Evolutionary conservation across 495 filamentous ascomycete genomes (phyloP), one percentile per base, ranked within the genome.

Genomic region (Annulohypoxylon stygium): DNA sequence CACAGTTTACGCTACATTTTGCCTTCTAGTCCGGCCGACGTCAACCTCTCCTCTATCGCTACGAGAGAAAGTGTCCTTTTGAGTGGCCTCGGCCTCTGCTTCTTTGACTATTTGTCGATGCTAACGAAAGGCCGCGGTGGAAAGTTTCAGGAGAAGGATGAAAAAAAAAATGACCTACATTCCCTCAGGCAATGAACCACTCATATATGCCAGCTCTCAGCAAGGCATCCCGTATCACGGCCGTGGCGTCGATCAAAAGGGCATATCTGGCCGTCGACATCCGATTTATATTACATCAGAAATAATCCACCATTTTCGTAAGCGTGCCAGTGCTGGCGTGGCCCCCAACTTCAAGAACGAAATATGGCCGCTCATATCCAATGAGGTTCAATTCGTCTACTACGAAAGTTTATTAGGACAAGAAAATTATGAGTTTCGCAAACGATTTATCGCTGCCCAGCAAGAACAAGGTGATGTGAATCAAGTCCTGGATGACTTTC

Each of bases 301-400:
- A 14, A n/a, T 2, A 3, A 54, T 54, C 4, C 9, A 2, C 0
- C 5, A 16, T 3, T n/a, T 54, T 7, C 50, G 50, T 5, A n/a
- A 54, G 18, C 10, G 50, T 11, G 50, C 10, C 20, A 23, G 26
- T 7, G 6, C 48, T 53, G 48, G 25, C 23, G n/a, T 33, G 10
- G 50, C 50, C 7, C 50, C 9, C 12, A 11, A 54, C 25, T 54
- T 54, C 18, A 54, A 9, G n/a, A 54, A 10, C 25, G 50, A 54
- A 5, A 54, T 54, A 2, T 54, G 50, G 50, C 50, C 50, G 4
- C 20, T 33, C 10, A 33, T 54, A 9, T 9, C 50, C 25, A 54
- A 54, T 4, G 50, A 54, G 12, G 50, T 54, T n/a, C 25, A 33
- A 33, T 12, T 54, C 30, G 50, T 54, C 25, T 54, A 54, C 25